Conservation (phyloP, 352 stramenopile genomes). For the Phytophthora crassamura region DNA sequence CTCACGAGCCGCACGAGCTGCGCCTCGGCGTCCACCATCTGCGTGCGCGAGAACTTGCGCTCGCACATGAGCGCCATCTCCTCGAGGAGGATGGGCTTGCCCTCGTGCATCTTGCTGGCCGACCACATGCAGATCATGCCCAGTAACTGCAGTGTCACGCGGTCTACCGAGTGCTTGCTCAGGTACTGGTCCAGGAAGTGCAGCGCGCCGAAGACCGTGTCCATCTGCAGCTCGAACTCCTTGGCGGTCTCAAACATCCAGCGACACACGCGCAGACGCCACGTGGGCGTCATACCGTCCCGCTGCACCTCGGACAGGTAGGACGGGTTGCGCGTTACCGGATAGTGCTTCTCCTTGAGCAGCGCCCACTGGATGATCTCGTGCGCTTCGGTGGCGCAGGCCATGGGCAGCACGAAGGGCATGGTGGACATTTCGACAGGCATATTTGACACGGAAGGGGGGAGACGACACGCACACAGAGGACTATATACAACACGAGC, state of each 20-base stretch:
- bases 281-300: constrained; percentile 68
- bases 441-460: constrained; percentile 6
- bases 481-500: constrained; percentile 31
- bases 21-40: constrained; percentile 68
- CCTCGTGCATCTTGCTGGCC: constrained; percentile 79
- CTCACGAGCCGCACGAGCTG: constrained; percentile 60
- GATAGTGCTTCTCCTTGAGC: constrained; percentile 47
- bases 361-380: constrained; percentile 51
- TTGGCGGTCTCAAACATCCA: constrained; percentile 86
- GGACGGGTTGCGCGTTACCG: constrained; percentile 34
- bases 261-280: constrained; percentile 74
- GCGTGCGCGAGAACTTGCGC: constrained; percentile 65
- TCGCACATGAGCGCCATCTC: constrained; percentile 82
- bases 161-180: constrained; percentile 71
- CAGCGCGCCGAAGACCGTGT: constrained; percentile 65
- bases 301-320: constrained; percentile 59
- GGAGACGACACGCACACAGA: constrained; percentile 14
- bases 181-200: constrained; percentile 82
- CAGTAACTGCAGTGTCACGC: constrained; percentile 71
- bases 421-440: constrained; percentile 27
- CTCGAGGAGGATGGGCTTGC: constrained; percentile 70
- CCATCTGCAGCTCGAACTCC: constrained; percentile 73
- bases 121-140: constrained; percentile 80
- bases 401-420: constrained; percentile 37
- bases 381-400: constrained; percentile 24